These are phyloP conservation scores for Jasminum sambac DNA, from an alignment of 257 asterid genomes.

Conservation along the genomic window DNA sequence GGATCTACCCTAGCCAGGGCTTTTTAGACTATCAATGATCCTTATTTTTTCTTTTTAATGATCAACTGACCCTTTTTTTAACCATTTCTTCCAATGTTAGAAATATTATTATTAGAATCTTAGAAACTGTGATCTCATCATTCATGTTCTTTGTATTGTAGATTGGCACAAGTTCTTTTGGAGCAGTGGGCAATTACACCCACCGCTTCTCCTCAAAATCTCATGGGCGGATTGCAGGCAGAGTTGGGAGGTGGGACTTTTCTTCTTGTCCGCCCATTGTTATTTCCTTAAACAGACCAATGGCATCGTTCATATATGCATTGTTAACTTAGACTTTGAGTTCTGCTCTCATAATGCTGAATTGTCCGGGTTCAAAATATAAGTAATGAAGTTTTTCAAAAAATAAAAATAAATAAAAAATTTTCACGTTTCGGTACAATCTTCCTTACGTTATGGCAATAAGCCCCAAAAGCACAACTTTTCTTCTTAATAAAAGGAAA, in stretches of 20 bases:
- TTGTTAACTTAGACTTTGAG: neutral
- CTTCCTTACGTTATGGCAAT: too few relatives aligned
- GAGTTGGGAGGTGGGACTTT: constrained; percentile 73
- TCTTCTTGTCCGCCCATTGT: constrained; percentile 15
- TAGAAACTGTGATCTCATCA: constrained; percentile 4
- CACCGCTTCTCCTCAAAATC: constrained; percentile 80
- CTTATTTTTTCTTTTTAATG: neutral
- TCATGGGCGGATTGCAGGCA: constrained; percentile 85
- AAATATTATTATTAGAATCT: constrained; percentile 10
- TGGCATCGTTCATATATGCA: neutral
- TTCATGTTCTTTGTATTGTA: constrained; percentile 36
- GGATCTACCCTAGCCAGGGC: neutral
- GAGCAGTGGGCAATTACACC: constrained; percentile 75
- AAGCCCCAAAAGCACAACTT: too few relatives aligned
- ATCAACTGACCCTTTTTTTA: neutral
- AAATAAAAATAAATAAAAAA: neutral
- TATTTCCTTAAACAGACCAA: neutral
- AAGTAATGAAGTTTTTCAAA: neutral
- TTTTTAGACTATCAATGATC: neutral
- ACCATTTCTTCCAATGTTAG: neutral
- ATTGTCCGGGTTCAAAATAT: constrained; percentile 2
- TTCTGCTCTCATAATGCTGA: constrained; percentile 13
- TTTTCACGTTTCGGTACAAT: too few relatives aligned
- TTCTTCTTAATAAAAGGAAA: too few relatives aligned
- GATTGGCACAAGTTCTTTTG: constrained; percentile 81